Conservation (phyloP, 2,329 filamentous ascomycete genomes). For the Fusarium pseudograminearum region DNA sequence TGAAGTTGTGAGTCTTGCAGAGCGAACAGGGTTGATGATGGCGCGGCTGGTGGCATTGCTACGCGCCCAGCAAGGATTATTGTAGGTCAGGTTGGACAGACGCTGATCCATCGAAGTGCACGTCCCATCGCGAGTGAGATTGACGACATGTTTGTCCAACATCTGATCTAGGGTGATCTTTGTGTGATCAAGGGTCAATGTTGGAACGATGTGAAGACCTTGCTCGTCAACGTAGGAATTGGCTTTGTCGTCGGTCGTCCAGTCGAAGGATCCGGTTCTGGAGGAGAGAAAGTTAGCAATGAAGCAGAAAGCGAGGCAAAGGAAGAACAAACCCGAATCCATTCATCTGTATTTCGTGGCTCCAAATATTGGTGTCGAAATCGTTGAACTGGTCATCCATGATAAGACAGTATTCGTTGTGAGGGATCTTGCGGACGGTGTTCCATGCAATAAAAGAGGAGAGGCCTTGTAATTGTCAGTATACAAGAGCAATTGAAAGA, state of each 20-base stretch:
- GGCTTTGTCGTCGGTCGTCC: neutral
- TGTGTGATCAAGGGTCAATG: neutral
- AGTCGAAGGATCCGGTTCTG: neutral
- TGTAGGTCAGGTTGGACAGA: neutral
- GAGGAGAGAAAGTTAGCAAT: neutral
- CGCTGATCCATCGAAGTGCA: neutral
- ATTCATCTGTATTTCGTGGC: neutral
- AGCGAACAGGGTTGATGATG: neutral
- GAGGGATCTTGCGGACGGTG: neutral
- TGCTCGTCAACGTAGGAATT: neutral
- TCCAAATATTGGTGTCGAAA: neutral
- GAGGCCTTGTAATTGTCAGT: neutral
- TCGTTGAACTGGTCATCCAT: neutral
- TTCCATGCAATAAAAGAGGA: neutral
- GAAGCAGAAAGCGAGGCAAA: rapidly evolving
- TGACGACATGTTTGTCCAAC: neutral
- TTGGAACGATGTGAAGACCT: neutral
- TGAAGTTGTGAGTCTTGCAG: neutral
- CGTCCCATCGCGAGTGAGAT: neutral
- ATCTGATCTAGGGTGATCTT: neutral
- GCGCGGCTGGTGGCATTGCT: neutral
- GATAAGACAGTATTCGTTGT: neutral
- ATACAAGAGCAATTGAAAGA: neutral
- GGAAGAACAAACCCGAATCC: neutral
- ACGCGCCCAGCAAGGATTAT: neutral